Evolutionary conservation across 1,284 basidiomycete species (phyloP).

Genomic region (Lignosus rhinocerotis): DNA sequence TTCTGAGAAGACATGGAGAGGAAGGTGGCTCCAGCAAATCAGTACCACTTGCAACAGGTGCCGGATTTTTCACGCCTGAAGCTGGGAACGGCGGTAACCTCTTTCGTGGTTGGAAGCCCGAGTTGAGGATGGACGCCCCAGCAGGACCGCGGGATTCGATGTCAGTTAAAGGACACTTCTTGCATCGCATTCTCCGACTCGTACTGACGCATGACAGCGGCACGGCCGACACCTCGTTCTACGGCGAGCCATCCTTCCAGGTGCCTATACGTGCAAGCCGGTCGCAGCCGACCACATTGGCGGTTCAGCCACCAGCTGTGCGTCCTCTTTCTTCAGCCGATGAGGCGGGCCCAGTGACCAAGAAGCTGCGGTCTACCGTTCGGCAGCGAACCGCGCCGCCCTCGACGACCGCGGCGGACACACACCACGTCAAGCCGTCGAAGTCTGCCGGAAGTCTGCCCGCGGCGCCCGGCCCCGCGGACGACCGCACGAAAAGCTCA

Average conservation of each 20-base stretch:
- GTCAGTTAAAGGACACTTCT: slow-evolving; percentile 40
- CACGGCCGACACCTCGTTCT: slow-evolving; percentile 62
- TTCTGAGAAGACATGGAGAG: slow-evolving; percentile 52
- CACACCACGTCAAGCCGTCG: slow-evolving; percentile 43
- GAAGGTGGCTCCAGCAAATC: slow-evolving; percentile 43
- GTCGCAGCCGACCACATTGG: slow-evolving; percentile 32
- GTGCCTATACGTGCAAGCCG: slow-evolving; percentile 37
- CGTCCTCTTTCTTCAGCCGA: slow-evolving; percentile 78
- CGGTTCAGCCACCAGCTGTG: slow-evolving; percentile 48
- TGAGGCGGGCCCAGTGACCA: slow-evolving; percentile 73
- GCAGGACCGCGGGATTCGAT: slow-evolving; percentile 59
- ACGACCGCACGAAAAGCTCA: slow-evolving; percentile 64
- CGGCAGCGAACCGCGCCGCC: slow-evolving; percentile 52
- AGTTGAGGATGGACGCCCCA: slow-evolving; percentile 47
- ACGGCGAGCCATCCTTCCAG: slow-evolving; percentile 60
- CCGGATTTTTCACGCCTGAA: slow-evolving; percentile 82
- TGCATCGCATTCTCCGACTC: background rate
- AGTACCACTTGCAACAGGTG: slow-evolving; percentile 54
- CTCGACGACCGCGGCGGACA: slow-evolving; percentile 29
- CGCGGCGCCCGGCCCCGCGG: slow-evolving; percentile 30
- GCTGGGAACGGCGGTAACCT: slow-evolving; percentile 51
- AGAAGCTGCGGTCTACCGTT: slow-evolving; percentile 66
- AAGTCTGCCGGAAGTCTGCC: slow-evolving; percentile 47
- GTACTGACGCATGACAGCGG: slow-evolving; percentile 39
- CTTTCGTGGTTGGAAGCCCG: slow-evolving; percentile 54